A percentile compares a stretch with the other conserved stretches of the same genome.
Evolutionary conservation across 371 early-diverging fungal species (phyloP).

Genomic region (Thermomucor indicae-seudaticae): DNA sequence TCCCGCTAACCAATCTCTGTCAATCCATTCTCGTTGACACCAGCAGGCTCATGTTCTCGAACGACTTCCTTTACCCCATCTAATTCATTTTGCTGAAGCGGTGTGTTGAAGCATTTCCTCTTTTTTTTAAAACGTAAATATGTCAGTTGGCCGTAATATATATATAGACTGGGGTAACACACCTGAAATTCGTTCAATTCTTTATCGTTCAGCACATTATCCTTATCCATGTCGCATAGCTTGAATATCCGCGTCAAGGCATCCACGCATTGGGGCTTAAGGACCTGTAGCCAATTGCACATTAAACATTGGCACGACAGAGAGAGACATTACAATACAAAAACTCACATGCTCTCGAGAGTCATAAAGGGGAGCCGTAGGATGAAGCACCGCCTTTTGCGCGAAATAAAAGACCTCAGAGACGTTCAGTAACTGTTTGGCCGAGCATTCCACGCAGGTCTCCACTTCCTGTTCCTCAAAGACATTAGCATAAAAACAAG

Average conservation of each 20-base stretch:
- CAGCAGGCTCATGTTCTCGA: conserved; percentile 78
- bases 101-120: conserved; percentile 92
- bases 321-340: not conserved
- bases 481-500: conserved; percentile 1
- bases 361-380: conserved; percentile 94
- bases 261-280: conserved; percentile 87
- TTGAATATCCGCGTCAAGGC: conserved; percentile 92
- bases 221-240: conserved; percentile 91
- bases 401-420: conserved; percentile 99
- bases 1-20: conserved; percentile 66
- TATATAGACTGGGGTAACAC: not conserved
- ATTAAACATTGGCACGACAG: not conserved
- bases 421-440: conserved; percentile 90
- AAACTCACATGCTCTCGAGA: conserved; percentile 78
- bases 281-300: conserved; percentile 23
- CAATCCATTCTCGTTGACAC: conserved; percentile 80
- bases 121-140: conserved; percentile 13
- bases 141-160: not conserved
- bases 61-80: conserved; percentile 95
- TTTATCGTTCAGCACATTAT: conserved; percentile 83
- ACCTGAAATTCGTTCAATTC: conserved; percentile 97
- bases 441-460: conserved; percentile 96
- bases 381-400: conserved; percentile 96
- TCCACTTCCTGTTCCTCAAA: conserved; percentile 90
- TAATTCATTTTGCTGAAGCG: conserved; percentile 89